Evolutionary conservation across 805 yeast species (phyloP), one percentile per base, ranked within the genome.

Genomic region (Sugiyamaella mastotermitis): DNA sequence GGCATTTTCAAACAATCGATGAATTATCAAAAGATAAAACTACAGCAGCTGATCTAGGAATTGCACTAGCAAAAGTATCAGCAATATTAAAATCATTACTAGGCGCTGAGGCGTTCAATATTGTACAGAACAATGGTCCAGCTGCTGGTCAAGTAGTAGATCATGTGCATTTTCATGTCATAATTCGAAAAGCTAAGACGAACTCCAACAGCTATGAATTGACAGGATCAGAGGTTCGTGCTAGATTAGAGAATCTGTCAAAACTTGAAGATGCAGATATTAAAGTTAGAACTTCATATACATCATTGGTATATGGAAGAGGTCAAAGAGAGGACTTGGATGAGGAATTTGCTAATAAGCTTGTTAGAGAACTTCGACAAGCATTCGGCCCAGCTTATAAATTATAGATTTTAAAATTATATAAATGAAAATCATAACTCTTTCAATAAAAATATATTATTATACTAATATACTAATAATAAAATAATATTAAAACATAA

Each of bases 71-170:
- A 9, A 29, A 38, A 2, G 51, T 61, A 13, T 46, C 56, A 18
- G 36, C 43, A 11, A 60, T 58, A 2, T 41, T 53, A 19, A 38
- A 38, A 16, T 27, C 45, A 8, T 47, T 45, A 14, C 37, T 49
- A 3, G 52, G 45, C 3, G 47, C 50, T 10, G 36, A 43, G 8
- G 62, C 56, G 5, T 59, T 50, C 49, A 62, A 62, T 35, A 46
- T 62, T 9, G 55, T 62, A 10, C 66, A 61, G 38, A 62, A 62
- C 49, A 62, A 90, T 57, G 97, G 97, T 0, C 78, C 80, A 0
- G 88, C 80, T 22, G 88, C 95, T 1, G 97, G 97, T 2, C 97
- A 90, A 57, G 75, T 86, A 6, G 80, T 90, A 1, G 94, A 94
- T 8, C 97, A 90, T 59, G 69, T 90, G n/a, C 97, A 90, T 55